Evolutionary conservation across 495 filamentous ascomycete species (phyloP).

Genomic region (Jackrogersella multiformis): DNA sequence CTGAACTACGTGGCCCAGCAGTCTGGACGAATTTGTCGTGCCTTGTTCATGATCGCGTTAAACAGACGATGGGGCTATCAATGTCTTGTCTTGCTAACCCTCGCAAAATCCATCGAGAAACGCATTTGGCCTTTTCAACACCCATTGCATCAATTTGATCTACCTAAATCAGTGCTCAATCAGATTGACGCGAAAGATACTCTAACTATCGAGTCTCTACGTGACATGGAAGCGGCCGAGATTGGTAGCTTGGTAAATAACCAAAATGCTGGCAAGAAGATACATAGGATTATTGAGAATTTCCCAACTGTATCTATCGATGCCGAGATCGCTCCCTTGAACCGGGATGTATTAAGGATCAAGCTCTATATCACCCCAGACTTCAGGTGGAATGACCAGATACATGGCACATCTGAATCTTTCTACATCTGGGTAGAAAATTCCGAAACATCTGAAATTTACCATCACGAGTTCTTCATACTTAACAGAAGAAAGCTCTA

Average conservation of each 20-base stretch:
- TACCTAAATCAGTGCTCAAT: conserved; percentile 81
- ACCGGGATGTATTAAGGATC: conserved; percentile 91
- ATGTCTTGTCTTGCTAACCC: conserved; percentile 84
- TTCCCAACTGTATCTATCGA: conserved; percentile 93
- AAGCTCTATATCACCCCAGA: conserved; percentile 86
- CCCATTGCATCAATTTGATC: conserved; percentile 92
- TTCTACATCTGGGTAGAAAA: conserved; percentile 99
- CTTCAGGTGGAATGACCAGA: conserved; percentile 94
- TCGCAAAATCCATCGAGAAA: conserved; percentile 97
- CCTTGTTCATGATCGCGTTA: conserved; percentile 96
- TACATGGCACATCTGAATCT: conserved; percentile 92
- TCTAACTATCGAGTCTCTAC: conserved; percentile 80
- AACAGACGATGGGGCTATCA: conserved; percentile 95
- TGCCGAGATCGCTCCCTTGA: conserved; percentile 92
- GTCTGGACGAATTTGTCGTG: conserved; percentile 89
- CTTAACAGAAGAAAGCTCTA: conserved; percentile 86
- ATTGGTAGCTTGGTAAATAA: conserved; percentile 95
- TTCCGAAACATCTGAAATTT: conserved; percentile 96
- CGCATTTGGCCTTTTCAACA: conserved; percentile 94
- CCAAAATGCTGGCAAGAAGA: conserved; percentile 79
- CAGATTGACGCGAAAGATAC: conserved; percentile 81
- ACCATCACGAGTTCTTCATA: conserved; percentile 97
- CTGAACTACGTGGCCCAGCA: conserved; percentile 96
- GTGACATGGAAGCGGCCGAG: conserved; percentile 91
- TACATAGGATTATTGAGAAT: conserved; percentile 82